A percentile compares a stretch with the other conserved stretches of the same genome.
Evolutionary conservation across 495 filamentous ascomycete species (phyloP).

Genomic region (Oidiodendron maius): DNA sequence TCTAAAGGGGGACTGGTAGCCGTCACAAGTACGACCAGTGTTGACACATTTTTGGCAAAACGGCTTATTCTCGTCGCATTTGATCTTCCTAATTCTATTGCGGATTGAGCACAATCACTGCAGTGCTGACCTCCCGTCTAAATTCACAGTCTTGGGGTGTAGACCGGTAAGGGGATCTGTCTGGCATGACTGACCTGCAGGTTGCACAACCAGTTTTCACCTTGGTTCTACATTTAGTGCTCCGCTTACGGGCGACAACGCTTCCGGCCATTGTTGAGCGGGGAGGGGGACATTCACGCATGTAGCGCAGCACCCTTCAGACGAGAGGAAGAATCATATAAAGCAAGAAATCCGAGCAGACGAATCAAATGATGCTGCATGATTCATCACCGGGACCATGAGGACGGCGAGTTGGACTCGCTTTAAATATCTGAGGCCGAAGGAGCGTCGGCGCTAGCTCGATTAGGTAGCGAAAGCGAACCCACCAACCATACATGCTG

Average conservation of each 20-base stretch:
- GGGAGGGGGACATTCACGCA: conserved; percentile 17
- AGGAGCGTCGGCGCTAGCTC: conserved; percentile 24
- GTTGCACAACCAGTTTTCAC: conserved; percentile 33
- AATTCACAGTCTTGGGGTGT: conserved; percentile 17
- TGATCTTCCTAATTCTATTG: conserved; percentile 26
- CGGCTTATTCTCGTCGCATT: conserved; percentile 29
- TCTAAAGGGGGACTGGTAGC: conserved; percentile 28
- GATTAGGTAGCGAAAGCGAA: conserved; percentile 29
- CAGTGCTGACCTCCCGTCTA: conserved; percentile 15
- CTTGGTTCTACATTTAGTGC: conserved; percentile 25
- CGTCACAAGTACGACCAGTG: conserved; percentile 25
- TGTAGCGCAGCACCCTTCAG: conserved; percentile 15
- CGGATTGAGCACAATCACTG: conserved; percentile 19
- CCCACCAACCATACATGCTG: conserved; percentile 25
- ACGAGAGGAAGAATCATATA: conserved; percentile 17
- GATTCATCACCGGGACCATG: conserved; percentile 20
- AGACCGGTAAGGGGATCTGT: conserved; percentile 14
- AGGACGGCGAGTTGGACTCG: conserved; percentile 22
- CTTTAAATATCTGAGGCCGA: conserved; percentile 15
- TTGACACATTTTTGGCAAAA: conserved; percentile 30
- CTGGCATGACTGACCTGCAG: conserved; percentile 29
- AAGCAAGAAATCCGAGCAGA: conserved; percentile 27
- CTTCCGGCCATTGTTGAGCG: conserved; percentile 24
- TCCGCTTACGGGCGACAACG: conserved; percentile 24
- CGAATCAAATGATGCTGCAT: conserved; percentile 25